Evolutionary conservation across 495 filamentous ascomycete species (phyloP).

Genomic region (Penicillium bialowiezense): DNA sequence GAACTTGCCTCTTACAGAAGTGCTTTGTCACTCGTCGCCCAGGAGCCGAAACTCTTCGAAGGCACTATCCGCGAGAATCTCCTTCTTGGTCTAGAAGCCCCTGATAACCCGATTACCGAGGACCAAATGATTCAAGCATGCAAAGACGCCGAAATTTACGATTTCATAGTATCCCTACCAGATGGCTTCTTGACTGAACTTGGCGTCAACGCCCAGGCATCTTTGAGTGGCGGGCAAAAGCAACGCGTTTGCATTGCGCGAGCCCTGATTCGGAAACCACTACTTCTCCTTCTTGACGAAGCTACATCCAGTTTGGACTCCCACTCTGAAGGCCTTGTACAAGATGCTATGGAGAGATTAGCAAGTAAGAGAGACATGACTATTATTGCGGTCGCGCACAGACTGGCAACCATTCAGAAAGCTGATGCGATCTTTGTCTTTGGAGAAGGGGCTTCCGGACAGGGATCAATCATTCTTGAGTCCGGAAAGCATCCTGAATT

Average conservation of each 20-base stretch:
- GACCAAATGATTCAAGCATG: conserved; percentile 53
- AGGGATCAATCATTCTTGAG: conserved; percentile 57
- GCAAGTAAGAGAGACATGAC: conserved; percentile 63
- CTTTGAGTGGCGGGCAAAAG: conserved; percentile 54
- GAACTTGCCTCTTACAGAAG: conserved; percentile 33
- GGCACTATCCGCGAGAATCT: conserved; percentile 53
- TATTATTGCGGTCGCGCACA: conserved; percentile 70
- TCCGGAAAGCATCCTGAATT: conserved; percentile 53
- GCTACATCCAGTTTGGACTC: conserved; percentile 58
- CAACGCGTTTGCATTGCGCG: conserved; percentile 52
- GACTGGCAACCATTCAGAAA: conserved; percentile 66
- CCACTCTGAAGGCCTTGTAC: conserved; percentile 39
- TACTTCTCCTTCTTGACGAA: conserved; percentile 55
- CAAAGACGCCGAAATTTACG: conserved; percentile 53
- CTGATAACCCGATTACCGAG: conserved; percentile 28
- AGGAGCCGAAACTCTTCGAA: conserved; percentile 50
- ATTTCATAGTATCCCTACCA: conserved; percentile 51
- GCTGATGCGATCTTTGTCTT: conserved; percentile 74
- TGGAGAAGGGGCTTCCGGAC: conserved; percentile 10
- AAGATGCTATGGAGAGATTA: conserved; percentile 25
- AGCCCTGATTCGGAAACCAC: conserved; percentile 42
- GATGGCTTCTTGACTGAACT: conserved; percentile 60
- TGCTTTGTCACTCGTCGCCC: conserved; percentile 47
- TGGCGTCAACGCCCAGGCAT: conserved; percentile 53
- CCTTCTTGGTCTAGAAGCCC: conserved; percentile 40